A percentile compares a stretch with the other conserved stretches of the same genome.
Evolutionary conservation across 257 asterid species (phyloP).

Genomic region (Euphrasia confusa): DNA sequence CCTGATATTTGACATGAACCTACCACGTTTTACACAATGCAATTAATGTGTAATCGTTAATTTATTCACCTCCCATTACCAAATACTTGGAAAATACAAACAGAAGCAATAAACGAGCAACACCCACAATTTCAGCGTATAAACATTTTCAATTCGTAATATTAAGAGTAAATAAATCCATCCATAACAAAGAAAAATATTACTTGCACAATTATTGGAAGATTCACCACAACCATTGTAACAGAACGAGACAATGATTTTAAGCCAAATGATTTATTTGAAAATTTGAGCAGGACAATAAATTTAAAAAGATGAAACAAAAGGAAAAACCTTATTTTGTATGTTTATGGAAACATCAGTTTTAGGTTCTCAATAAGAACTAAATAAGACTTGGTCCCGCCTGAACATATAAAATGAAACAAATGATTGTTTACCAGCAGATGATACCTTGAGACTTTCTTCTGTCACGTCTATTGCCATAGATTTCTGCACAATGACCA

Average conservation of each 20-base stretch:
- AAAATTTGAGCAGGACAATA: background rate
- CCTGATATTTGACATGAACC: background rate
- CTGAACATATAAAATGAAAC: constrained; percentile 13
- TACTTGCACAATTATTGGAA: background rate
- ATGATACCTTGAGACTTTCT: constrained; percentile 81
- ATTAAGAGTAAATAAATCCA: no score
- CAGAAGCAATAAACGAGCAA: background rate
- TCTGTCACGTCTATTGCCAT: constrained; percentile 75
- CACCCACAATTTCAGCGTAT: background rate
- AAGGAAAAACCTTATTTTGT: background rate
- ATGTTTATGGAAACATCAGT: constrained; percentile 1
- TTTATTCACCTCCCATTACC: background rate
- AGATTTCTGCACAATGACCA: constrained; percentile 69
- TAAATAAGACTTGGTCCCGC: constrained; percentile 6
- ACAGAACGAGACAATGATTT: background rate
- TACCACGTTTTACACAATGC: background rate
- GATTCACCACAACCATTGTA: background rate
- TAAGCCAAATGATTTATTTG: background rate
- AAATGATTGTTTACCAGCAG: constrained; percentile 21
- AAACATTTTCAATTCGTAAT: background rate
- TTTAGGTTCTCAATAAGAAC: constrained; percentile 16
- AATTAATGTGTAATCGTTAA: background rate
- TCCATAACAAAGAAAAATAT: background rate
- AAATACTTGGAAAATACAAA: background rate
- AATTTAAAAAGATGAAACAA: constrained; percentile 5